phyloP scores from a whole-genome alignment of 495 filamentous ascomycete species.

The Penicillium waksmanii region DNA sequence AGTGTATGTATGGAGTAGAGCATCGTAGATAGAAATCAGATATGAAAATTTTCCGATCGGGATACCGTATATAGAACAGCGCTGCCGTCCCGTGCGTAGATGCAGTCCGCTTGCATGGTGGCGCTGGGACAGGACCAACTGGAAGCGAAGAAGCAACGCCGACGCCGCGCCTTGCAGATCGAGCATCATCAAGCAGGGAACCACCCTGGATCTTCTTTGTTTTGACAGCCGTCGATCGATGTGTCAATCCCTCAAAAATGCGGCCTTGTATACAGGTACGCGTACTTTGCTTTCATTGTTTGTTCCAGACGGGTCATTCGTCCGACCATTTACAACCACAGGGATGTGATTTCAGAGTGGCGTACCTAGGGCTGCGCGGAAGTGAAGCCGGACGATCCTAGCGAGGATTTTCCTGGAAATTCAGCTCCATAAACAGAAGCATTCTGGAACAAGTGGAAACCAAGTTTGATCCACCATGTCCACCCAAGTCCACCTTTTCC shows the following conservation, averaged over 20 bases:
- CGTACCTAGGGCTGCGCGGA: constrained; percentile 28
- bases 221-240: constrained; percentile 22
- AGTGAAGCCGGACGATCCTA: constrained; percentile 34
- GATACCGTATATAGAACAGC: not conserved
- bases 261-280: not conserved
- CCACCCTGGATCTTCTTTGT: constrained; percentile 12
- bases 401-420: constrained; percentile 11
- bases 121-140: constrained; percentile 5
- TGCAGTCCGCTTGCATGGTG: not conserved
- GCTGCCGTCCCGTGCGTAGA: not conserved
- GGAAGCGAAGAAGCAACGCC: not conserved
- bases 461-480: not conserved
- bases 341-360: not conserved
- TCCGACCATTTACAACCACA: not conserved
- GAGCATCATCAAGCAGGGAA: constrained; percentile 9
- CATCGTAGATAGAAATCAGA: not conserved
- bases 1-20: too few species aligned
- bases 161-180: constrained; percentile 10
- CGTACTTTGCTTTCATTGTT: constrained; percentile 8
- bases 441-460: constrained; percentile 32
- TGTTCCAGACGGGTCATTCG: not conserved
- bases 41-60: constrained; percentile 1
- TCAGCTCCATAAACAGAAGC: constrained; percentile 23
- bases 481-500: not conserved
- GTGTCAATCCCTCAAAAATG: constrained; percentile 18